Evolutionary conservation across 495 filamentous ascomycete species (phyloP).

Genomic region (Terfezia boudieri): DNA sequence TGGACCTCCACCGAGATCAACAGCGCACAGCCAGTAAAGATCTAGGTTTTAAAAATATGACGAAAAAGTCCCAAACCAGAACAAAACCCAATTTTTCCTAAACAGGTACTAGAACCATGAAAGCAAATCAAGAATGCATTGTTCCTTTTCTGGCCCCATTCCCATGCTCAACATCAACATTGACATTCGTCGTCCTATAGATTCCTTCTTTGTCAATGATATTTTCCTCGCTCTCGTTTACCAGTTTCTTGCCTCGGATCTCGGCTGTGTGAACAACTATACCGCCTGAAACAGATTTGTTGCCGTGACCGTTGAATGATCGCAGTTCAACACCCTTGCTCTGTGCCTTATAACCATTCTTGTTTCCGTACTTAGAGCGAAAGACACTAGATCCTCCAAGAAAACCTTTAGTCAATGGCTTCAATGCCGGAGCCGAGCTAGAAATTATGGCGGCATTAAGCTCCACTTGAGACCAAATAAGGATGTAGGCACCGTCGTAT

Average conservation of each 20-base stretch:
- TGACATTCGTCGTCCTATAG: conserved; percentile 14
- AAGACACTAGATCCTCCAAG: neutral
- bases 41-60: too few relatives aligned
- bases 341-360: neutral
- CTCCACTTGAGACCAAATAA: conserved; percentile 20
- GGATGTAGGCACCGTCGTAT: conserved; percentile 14
- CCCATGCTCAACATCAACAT: conserved; percentile 5
- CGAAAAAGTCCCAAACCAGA: too few relatives aligned
- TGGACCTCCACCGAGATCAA: too few relatives aligned
- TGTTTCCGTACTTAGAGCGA: neutral
- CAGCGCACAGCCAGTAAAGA: too few relatives aligned
- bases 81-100: too few relatives aligned
- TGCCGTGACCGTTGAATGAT: neutral
- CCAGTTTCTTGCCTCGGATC: neutral
- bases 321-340: neutral
- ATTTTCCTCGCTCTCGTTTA: conserved; percentile 12
- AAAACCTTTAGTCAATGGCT: conserved; percentile 9
- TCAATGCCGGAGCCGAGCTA: conserved; percentile 15
- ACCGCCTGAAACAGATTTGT: neutral
- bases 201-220: conserved; percentile 4
- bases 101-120: too few relatives aligned
- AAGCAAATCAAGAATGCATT: neutral
- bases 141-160: neutral
- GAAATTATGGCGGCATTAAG: conserved; percentile 18
- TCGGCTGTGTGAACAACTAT: neutral